Evolutionary conservation across 2,329 filamentous ascomycete species (phyloP), one percentile per base, ranked within the genome.

Genomic region (Penicillium brasilianum): DNA sequence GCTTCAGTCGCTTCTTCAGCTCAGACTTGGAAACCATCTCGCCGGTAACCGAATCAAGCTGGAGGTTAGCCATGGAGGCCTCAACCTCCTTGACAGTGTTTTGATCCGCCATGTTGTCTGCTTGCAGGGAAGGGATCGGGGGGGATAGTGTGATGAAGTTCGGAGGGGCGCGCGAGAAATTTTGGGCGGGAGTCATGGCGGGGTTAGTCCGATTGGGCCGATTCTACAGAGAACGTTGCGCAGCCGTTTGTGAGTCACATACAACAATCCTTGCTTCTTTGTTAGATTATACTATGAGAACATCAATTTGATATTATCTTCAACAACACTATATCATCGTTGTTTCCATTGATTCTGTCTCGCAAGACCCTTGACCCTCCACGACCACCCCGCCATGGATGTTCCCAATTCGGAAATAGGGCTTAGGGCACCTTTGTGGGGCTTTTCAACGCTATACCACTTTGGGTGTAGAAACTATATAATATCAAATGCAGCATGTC

Each of bases 1-100:
- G 85, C 91, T 99, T 99, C 83, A 93, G 87, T 73, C 94, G 89
- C 83, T 92, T 94, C 92, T 99, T 99, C 78, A 98, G 84, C 81
- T 93, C 90, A 16, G 88, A 87, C 88, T 93, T 93, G 82, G 90
- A 93, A 57, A 89, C 84, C 73, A 79, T 88, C 82, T 99, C 95
- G 72, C 95, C 95, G 14, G 95, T 98, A 66, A 93, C 92, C 74
- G 96, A 92, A 78, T 99, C 95, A 54, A 95, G 86, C 78, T 93
- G 86, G 69, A 96, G 85, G 81, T 94, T 92, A 73, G 85, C 85
- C 68, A 89, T 76, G 73, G 74, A 78, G 66, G 74, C 77, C 66
- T 80, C 77, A 65, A 84, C 82, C 66, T 80, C 77, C 63, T 78
- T 71, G 60, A 77, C 75, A 62, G 74, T 65, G 69, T 76, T 78